phyloP scores from a whole-genome alignment of 257 asterid genomes.

The Ophiorrhiza pumila region DNA sequence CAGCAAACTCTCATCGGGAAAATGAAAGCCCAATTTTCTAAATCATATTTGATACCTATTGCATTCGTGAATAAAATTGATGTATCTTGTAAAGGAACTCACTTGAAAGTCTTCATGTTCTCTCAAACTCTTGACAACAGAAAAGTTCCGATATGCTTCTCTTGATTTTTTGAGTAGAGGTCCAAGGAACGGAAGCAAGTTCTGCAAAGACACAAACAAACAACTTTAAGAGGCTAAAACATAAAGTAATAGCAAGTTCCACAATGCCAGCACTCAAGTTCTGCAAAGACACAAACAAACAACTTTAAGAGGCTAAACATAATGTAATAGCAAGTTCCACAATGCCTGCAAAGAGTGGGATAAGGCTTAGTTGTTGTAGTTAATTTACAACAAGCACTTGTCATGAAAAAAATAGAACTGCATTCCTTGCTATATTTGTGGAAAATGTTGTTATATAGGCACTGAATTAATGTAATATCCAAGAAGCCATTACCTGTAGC shows the following conservation, averaged over 20 bases:
- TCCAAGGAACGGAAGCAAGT: constrained; percentile 85
- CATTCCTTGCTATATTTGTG: neutral
- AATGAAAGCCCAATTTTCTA: neutral
- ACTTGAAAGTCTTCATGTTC: constrained; percentile 95
- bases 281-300: no score
- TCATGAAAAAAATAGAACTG: neutral
- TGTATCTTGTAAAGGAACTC: constrained; percentile 14
- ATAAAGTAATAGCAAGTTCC: neutral
- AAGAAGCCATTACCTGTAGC: constrained; percentile 52
- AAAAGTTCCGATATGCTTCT: constrained; percentile 77
- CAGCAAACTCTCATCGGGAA: neutral
- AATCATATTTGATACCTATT: neutral
- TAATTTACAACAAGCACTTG: neutral
- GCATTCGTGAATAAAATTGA: neutral
- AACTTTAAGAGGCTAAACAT: no score
- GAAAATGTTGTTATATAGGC: neutral
- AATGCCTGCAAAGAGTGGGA: no score
- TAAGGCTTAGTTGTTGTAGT: no score
- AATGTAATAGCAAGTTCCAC: no score
- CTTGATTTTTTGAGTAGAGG: constrained; percentile 92
- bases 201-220: constrained; percentile 51
- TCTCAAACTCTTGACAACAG: constrained; percentile 85
- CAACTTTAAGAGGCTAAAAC: neutral
- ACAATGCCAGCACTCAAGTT: neutral
- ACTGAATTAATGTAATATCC: neutral